Evolutionary conservation across 2,329 filamentous ascomycete species (phyloP).

Genomic region (Aphanoascus verrucosus): DNA sequence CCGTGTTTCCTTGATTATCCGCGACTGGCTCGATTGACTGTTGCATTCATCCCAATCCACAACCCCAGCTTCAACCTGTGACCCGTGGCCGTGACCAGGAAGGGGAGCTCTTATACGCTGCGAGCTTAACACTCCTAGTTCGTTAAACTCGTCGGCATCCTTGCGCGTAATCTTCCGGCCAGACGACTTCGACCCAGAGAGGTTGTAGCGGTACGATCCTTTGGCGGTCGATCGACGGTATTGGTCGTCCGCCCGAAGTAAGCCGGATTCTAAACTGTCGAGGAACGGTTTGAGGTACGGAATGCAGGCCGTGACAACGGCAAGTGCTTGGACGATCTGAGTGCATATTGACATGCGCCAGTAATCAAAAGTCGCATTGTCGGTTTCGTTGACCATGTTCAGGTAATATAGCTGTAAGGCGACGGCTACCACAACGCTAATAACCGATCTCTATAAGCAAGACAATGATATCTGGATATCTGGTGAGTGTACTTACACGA

Average conservation of each 20-base stretch:
- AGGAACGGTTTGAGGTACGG: conserved; percentile 24
- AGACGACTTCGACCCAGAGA: conserved; percentile 4
- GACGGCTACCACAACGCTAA: conserved; percentile 13
- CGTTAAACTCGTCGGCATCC: conserved; percentile 2
- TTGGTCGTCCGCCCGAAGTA: conserved; percentile 20
- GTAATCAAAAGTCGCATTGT: conserved; percentile 22
- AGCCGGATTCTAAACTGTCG: conserved; percentile 22
- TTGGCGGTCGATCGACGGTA: conserved; percentile 10
- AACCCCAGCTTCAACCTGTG: conserved; percentile 9
- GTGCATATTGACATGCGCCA: conserved; percentile 23
- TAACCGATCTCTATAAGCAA: neutral
- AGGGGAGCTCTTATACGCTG: neutral
- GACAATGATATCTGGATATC: neutral
- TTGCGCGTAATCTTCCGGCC: neutral
- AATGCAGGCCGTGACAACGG: conserved; percentile 23
- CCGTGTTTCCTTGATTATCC: conserved; percentile 15
- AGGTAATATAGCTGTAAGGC: conserved; percentile 12
- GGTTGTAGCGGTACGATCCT: conserved; percentile 10
- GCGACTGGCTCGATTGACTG: conserved; percentile 14
- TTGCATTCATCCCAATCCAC: conserved; percentile 14
- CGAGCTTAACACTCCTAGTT: conserved; percentile 9
- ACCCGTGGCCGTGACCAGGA: conserved; percentile 3
- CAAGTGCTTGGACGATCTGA: conserved; percentile 21
- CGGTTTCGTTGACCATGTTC: conserved; percentile 11
- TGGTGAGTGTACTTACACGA: conserved; percentile 9